phyloP scores from a whole-genome alignment of 2,329 filamentous ascomycete species.

The Rhynchosporium secalis region DNA sequence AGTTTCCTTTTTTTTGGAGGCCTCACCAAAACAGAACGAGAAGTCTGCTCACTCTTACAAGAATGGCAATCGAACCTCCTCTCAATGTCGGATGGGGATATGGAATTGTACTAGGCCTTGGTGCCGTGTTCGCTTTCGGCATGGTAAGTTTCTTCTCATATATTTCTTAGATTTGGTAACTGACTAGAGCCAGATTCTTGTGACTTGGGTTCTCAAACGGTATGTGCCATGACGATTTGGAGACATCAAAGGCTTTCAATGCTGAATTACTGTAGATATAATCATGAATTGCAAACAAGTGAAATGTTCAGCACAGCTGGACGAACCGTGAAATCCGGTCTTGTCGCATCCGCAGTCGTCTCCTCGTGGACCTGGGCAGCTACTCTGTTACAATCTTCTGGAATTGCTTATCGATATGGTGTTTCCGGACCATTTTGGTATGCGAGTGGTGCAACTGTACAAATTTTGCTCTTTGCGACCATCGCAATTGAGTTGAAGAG shows the following conservation, averaged over 20 bases:
- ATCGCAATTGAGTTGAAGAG: slow-evolving; percentile 88
- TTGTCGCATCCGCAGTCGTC: slow-evolving; percentile 87
- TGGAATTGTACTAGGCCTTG: slow-evolving; percentile 61
- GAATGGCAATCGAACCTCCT: slow-evolving; percentile 39
- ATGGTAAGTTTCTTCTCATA: slow-evolving; percentile 50
- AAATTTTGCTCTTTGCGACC: slow-evolving; percentile 87
- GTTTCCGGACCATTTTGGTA: slow-evolving; percentile 68
- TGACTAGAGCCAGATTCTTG: slow-evolving; percentile 34
- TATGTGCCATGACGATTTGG: neutral
- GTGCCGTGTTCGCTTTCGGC: slow-evolving; percentile 61
- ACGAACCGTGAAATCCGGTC: slow-evolving; percentile 82
- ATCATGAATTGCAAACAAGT: slow-evolving; percentile 80
- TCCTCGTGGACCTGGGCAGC: slow-evolving; percentile 94
- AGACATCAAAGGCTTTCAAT: neutral
- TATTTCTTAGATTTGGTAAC: neutral
- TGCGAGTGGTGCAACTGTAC: slow-evolving; percentile 72
- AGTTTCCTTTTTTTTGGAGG: slow-evolving; percentile 7
- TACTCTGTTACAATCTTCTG: slow-evolving; percentile 74
- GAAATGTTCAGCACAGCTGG: slow-evolving; percentile 93
- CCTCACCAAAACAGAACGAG: slow-evolving; percentile 2
- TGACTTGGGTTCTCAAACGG: slow-evolving; percentile 36
- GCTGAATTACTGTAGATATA: slow-evolving; percentile 47
- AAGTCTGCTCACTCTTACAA: slow-evolving; percentile 16
- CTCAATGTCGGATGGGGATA: slow-evolving; percentile 54
- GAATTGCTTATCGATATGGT: slow-evolving; percentile 80